phyloP scores from a whole-genome alignment of 352 stramenopile genomes.

The Halophytophthora polymorphica region DNA sequence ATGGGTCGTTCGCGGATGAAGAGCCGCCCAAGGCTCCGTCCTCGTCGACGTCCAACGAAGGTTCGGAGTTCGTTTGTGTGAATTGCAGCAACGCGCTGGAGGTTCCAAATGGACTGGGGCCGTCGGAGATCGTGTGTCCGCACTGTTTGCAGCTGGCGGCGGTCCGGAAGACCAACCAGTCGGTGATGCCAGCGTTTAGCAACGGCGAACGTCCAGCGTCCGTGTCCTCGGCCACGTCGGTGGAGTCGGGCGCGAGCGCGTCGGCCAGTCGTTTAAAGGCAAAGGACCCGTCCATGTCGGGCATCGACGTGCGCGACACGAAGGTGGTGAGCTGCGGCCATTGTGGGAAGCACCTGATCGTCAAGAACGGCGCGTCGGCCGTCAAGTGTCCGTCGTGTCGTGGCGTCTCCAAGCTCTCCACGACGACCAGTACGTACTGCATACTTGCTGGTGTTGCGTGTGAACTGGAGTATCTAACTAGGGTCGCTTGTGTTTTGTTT shows the following conservation, averaged over 20 bases:
- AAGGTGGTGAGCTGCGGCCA: conserved; percentile 86
- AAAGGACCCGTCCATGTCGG: conserved; percentile 28
- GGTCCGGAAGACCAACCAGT: conserved; percentile 36
- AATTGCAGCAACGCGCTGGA: conserved; percentile 57
- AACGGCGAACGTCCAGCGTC: conserved; percentile 28
- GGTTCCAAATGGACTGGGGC: conserved; percentile 37
- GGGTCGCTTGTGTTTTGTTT: conserved; percentile 8
- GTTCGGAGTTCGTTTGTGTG: conserved; percentile 41
- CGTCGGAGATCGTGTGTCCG: conserved; percentile 60
- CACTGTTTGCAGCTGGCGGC: conserved; percentile 60
- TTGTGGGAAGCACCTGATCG: conserved; percentile 81
- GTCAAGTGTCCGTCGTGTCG: conserved; percentile 83
- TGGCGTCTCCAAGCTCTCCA: conserved; percentile 78
- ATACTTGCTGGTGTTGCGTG: background rate
- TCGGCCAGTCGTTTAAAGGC: conserved; percentile 4
- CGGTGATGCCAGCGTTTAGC: conserved; percentile 21
- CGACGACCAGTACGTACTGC: conserved; percentile 71
- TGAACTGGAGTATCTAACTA: conserved; percentile 13
- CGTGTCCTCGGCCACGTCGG: conserved; percentile 22
- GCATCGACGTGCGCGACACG: conserved; percentile 68
- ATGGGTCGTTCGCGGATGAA: conserved; percentile 1
- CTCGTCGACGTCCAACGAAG: conserved; percentile 4
- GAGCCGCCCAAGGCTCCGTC: conserved; percentile 4
- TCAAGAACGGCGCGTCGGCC: conserved; percentile 69
- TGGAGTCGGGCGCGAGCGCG: conserved; percentile 32